These are phyloP conservation scores for Juncus effusus DNA, from an alignment of 176 grass and related monocot species.

Conservation along the genomic window DNA sequence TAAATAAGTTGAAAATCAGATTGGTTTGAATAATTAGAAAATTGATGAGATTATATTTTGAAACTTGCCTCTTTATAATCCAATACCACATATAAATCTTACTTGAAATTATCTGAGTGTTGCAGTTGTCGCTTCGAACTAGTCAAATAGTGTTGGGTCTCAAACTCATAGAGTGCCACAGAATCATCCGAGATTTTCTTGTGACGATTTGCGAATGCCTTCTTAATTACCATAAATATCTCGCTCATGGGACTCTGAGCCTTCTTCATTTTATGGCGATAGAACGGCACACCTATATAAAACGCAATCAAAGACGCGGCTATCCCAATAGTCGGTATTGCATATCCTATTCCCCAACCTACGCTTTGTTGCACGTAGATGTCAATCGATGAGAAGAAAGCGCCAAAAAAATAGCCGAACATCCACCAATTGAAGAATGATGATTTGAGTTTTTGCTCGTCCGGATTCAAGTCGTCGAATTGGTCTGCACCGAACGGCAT, in stretches of 20 bases:
- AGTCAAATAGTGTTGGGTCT: slow-evolving; percentile 26
- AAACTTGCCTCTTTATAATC: too few species aligned
- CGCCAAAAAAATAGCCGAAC: slow-evolving; percentile 28
- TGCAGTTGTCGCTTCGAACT: slow-evolving; percentile 38
- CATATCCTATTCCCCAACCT: slow-evolving; percentile 50
- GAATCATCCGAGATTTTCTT: not conserved
- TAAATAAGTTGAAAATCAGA: too few species aligned
- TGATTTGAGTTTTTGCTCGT: slow-evolving; percentile 20
- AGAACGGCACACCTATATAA: slow-evolving; percentile 44
- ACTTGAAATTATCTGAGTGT: slow-evolving; percentile 29
- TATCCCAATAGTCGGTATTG: slow-evolving; percentile 40
- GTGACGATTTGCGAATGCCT: slow-evolving; percentile 28
- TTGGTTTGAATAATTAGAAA: too few species aligned
- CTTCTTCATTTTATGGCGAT: slow-evolving; percentile 40
- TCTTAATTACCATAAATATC: slow-evolving; percentile 11
- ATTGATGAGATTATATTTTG: too few species aligned
- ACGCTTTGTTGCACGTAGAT: slow-evolving; percentile 52
- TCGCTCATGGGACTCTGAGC: slow-evolving; percentile 31
- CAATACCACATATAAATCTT: not conserved
- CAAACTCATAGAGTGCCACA: slow-evolving; percentile 36
- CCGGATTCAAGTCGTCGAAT: slow-evolving; percentile 43
- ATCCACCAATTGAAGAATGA: slow-evolving; percentile 48
- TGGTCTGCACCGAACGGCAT: slow-evolving; percentile 48
- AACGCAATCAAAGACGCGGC: slow-evolving; percentile 35
- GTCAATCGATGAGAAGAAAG: slow-evolving; percentile 18